These are phyloP conservation scores for Gymnopus androsaceus DNA, from an alignment of 1,284 basidiomycete species.

Conservation along the genomic window DNA sequence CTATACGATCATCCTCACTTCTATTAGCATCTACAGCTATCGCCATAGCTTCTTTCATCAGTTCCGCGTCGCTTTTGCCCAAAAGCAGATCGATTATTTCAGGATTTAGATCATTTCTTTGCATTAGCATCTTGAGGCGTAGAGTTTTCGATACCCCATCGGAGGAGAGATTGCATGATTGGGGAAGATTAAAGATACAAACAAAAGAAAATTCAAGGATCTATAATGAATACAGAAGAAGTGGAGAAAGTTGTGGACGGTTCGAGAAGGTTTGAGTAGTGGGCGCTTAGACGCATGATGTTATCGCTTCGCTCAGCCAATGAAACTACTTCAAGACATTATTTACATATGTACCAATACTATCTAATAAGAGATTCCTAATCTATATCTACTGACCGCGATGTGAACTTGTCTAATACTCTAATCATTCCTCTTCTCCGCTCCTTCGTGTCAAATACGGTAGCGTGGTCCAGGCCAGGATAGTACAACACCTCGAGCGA, in stretches of 20 bases:
- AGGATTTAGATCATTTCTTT: constrained; percentile 64
- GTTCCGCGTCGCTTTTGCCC: constrained; percentile 80
- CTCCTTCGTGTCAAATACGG: not conserved
- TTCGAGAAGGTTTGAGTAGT: not conserved
- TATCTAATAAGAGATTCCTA: too few species aligned
- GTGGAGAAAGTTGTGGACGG: not conserved
- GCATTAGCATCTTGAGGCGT: constrained; percentile 31
- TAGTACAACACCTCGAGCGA: constrained; percentile 51
- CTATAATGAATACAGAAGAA: too few species aligned
- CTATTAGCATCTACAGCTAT: constrained; percentile 67
- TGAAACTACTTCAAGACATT: too few species aligned
- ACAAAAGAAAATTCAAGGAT: too few species aligned
- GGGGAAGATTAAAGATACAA: too few species aligned
- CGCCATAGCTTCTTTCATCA: constrained; percentile 86
- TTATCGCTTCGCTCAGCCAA: too few species aligned
- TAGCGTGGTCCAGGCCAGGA: constrained; percentile 36
- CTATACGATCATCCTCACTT: constrained; percentile 67
- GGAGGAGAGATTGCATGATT: constrained; percentile 70
- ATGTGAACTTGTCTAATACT: constrained; percentile 29
- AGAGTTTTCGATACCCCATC: constrained; percentile 77
- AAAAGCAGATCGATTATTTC: constrained; percentile 85
- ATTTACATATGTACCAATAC: too few species aligned
- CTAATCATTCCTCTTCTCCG: not conserved
- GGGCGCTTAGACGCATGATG: too few species aligned
- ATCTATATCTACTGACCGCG: not conserved